phyloP scores from a whole-genome alignment of 805 yeast species.

The Sungouiozyma ichnusensis region DNA sequence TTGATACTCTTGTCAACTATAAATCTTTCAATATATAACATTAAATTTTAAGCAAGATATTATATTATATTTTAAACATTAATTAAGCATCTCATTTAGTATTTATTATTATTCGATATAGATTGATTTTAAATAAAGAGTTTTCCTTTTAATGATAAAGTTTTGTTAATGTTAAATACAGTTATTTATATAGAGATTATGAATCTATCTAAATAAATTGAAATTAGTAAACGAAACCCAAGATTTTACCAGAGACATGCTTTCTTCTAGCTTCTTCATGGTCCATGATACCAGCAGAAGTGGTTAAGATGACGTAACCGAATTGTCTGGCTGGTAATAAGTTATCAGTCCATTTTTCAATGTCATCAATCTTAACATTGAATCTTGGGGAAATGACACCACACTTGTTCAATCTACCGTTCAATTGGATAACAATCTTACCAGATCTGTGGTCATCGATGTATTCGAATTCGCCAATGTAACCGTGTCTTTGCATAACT shows the following conservation, averaged over 20 bases:
- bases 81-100: background rate
- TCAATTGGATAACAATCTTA: slow-evolving; percentile 89
- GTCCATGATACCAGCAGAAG: slow-evolving; percentile 99
- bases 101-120: too few relatives aligned
- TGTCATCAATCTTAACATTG: slow-evolving; percentile 88
- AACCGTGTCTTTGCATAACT: slow-evolving; percentile 94
- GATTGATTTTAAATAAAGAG: too few relatives aligned
- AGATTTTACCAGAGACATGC: slow-evolving; percentile 97
- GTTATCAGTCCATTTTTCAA: slow-evolving; percentile 98
- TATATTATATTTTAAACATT: too few relatives aligned
- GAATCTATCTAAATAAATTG: background rate
- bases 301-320: slow-evolving; percentile 94
- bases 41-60: background rate
- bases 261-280: slow-evolving; percentile 99
- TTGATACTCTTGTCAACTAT: background rate
- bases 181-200: background rate
- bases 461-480: slow-evolving; percentile 97
- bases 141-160: background rate
- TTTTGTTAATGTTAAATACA: background rate
- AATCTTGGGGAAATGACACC: slow-evolving; percentile 99
- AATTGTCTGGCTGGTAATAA: slow-evolving; percentile 98
- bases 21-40: background rate
- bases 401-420: slow-evolving; percentile 97
- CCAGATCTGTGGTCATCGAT: slow-evolving; percentile 99
- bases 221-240: slow-evolving; percentile 86